Evolutionary conservation across 768 basidiomycete species (phyloP), one percentile per base, ranked within the genome.

Genomic region (Hydnomerulius pinastri): DNA sequence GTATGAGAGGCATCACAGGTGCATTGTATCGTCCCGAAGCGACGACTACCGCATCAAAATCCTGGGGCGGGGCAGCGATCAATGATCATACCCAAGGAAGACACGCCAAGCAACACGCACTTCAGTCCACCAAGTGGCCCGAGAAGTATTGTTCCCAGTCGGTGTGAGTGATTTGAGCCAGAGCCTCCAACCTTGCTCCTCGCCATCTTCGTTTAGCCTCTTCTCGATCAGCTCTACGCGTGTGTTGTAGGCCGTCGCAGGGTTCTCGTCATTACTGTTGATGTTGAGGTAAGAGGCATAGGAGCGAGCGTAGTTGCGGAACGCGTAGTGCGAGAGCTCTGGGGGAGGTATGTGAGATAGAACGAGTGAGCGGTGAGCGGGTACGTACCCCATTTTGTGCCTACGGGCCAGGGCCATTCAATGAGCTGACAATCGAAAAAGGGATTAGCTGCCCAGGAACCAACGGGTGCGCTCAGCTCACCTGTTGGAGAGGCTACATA

Each of bases 211-310:
- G 48, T 70, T 59, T n/a, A 59, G 43, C 0, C 65, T 56, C 49
- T 79, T 80, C 50, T 77, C 70, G 25, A 74, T 63, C 11, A 60
- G 62, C 47, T 80, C 77, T 6, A 81, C 77, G 9, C 78, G 74
- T 0, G 78, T 80, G 59, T 76, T 75, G 61, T 74, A 79, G 3
- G 71, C 69, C 2, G 71, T 50, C 20, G 69, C 59, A 0, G 67
- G 64, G 46, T 71, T 76, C 7, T 63, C 60, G 43, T 78, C 77
- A 45, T 79, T 71, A 50, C 64, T 69, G 57, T 77, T 76, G 18
- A 77, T 50, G 15, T 71, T 68, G 27, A 71, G 71, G 56, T 64
- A 72, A 2, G 73, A 73, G 6, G 74, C 73, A 46, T 75, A 79
- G 1, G 71, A 62, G 17, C 72, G 72, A 8, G 78, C 48, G 51